Percentiles rank a stretch among this genome's conserved stretches.
These are phyloP conservation scores for Solanum virginianum DNA, from an alignment of 257 asterid species.

Conservation along the genomic window DNA sequence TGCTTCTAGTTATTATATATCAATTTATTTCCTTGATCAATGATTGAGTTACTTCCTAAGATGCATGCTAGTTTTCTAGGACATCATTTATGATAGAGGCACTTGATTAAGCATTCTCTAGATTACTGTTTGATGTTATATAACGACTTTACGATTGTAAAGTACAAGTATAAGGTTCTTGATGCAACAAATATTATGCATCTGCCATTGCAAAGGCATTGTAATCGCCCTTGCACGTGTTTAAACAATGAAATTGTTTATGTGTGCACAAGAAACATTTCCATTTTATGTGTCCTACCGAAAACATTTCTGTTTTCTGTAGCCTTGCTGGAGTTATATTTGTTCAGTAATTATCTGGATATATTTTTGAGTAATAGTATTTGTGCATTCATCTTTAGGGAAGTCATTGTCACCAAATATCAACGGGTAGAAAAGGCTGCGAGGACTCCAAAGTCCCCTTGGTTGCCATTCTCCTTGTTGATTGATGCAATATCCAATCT, in stretches of 20 bases:
- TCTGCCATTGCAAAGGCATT: not conserved
- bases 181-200: not conserved
- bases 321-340: no score
- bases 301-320: no score
- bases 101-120: not conserved
- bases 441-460: slow-evolving; percentile 65
- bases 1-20: not conserved
- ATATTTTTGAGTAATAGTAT: not conserved
- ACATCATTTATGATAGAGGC: not conserved
- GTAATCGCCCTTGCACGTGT: not conserved
- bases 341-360: not conserved
- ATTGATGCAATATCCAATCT: slow-evolving; percentile 18
- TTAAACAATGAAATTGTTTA: not conserved
- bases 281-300: not conserved
- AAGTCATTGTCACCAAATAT: slow-evolving; percentile 4
- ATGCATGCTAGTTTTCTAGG: not conserved
- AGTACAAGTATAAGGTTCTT: not conserved
- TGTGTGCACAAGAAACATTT: not conserved
- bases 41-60: not conserved
- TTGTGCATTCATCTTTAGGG: not conserved
- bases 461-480: slow-evolving; percentile 50
- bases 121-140: not conserved
- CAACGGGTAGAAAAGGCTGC: slow-evolving; percentile 8
- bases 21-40: not conserved
- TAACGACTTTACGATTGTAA: not conserved